Conservation (phyloP, 2,329 filamentous ascomycete genomes). For the Epichloe baconii region DNA sequence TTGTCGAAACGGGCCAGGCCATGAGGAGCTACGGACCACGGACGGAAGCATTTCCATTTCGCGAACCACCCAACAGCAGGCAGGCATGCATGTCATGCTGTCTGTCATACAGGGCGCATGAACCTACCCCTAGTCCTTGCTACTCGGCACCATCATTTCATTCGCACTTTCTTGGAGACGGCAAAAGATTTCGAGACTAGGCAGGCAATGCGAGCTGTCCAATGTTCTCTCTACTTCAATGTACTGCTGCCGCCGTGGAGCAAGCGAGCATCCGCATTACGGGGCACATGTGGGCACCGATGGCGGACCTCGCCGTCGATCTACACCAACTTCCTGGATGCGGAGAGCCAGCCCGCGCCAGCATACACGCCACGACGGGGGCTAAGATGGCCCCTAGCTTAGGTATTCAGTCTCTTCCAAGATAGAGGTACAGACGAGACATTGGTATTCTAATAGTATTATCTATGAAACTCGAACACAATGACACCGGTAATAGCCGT, state of each 20-base stretch:
- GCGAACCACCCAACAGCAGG: no score
- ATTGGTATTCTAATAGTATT: not conserved
- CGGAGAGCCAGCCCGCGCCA: not conserved
- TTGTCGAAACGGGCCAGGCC: no score
- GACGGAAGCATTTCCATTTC: no score
- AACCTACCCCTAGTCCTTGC: no score
- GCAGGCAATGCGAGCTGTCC: not conserved
- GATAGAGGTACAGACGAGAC: not conserved
- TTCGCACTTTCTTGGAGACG: not conserved
- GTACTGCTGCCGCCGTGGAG: not conserved
- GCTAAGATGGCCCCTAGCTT: not conserved
- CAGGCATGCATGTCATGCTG: no score
- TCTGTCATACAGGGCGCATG: no score
- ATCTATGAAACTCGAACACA: not conserved
- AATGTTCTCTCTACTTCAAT: not conserved
- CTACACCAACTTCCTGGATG: not conserved
- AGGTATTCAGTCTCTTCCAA: not conserved
- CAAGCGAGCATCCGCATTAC: no score
- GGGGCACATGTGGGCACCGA: no score
- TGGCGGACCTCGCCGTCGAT: not conserved
- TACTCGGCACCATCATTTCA: no score
- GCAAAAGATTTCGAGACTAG: not conserved
- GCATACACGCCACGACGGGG: not conserved
- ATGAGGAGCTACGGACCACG: no score
- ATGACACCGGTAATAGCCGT: slow-evolving; percentile 8